phyloP scores from a whole-genome alignment of 768 basidiomycete genomes.

The Coprinopsis strossmayeri region DNA sequence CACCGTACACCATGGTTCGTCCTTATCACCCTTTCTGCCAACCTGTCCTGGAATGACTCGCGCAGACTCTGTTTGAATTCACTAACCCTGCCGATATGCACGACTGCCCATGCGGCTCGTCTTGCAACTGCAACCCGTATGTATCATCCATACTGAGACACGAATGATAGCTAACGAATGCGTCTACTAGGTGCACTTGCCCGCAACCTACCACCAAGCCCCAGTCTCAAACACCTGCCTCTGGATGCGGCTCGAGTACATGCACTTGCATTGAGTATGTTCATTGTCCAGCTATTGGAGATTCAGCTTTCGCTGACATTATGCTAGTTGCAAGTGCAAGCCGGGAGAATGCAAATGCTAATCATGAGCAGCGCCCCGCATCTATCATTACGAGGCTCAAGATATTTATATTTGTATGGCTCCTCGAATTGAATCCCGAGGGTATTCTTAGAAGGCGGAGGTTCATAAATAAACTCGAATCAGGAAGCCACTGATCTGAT shows the following conservation, averaged over 20 bases:
- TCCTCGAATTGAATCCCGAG: not conserved
- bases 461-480: no score
- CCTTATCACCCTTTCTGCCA: not conserved
- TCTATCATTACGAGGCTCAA: not conserved
- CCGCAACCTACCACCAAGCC: no score
- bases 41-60: no score
- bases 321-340: not conserved
- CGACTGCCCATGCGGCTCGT: not conserved
- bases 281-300: not conserved
- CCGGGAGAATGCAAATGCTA: not conserved
- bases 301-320: not conserved
- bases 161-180: no score
- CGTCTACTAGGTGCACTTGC: no score
- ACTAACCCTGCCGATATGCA: not conserved
- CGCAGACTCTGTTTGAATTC: not conserved
- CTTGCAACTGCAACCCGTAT: not conserved
- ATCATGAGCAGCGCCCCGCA: not conserved
- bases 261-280: not conserved
- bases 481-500: no score
- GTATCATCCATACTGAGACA: no score
- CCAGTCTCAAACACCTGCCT: no score
- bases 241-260: not conserved
- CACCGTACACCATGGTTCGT: not conserved
- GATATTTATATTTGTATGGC: not conserved
- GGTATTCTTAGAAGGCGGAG: no score